Evolutionary conservation across 2,329 filamentous ascomycete genomes (phyloP), one percentile per base, ranked within the genome.

Genomic region (Fusarium vanettenii): DNA sequence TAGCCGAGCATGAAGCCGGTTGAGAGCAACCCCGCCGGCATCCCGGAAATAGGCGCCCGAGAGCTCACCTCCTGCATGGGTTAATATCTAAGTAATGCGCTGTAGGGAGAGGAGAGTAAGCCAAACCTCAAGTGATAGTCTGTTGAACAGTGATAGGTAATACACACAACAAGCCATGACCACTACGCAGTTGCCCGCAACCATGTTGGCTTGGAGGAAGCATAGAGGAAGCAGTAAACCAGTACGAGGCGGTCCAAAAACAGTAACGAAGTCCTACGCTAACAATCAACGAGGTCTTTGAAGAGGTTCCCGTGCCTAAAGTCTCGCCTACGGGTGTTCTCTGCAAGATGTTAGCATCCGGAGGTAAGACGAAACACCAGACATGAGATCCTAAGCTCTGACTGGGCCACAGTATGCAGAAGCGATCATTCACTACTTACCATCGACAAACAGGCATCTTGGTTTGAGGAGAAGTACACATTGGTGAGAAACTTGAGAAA

Each of bases 181-280:
- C 5, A 27, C 55, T 57, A 6, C 20, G 31, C 33, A 22, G 16
- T 29, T 57, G 1, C 57, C 70, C 16, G 16, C 41, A 10, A 80
- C 80, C 4, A 84, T 84, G 82, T 72, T 75, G 56, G 82, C 81
- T 1, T 84, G 82, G 82, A 77, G 80, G 43, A 82, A 82, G 67
- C 79, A 83, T 57, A 77, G 70, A 63, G 82, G 81, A 50, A 79
- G 76, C 33, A 76, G 75, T 2, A 70, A 68, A 6, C 72, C 72
- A 29, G 72, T 74, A 69, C 48, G 25, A 52, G 31, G 48, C 10
- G 3, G 6, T 18, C 25, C 18, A n/a, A 31, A 4, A 4, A 13
- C 14, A 39, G 10, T 14, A 5, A n/a, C 3, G 0, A 2, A 2
- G n/a, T 0, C 5, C 1, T 64, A 6, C 39, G n/a, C 18, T 13